Percentiles rank a stretch among this genome's conserved stretches.
These are phyloP conservation scores for Hypoxylon rubiginosum DNA, from an alignment of 2,329 filamentous ascomycete species.

Conservation along the genomic window DNA sequence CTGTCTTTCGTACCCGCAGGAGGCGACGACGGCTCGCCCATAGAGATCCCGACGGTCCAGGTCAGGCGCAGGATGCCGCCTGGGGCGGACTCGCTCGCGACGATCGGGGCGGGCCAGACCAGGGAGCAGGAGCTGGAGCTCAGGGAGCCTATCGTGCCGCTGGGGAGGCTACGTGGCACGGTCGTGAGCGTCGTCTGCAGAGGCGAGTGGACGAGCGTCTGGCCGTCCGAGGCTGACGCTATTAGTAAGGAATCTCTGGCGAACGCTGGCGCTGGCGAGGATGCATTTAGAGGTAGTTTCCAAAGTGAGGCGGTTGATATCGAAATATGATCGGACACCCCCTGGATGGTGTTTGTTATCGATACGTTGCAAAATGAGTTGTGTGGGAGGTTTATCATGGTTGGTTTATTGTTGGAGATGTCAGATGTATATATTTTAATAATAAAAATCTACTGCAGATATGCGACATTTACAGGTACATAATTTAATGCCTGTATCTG, in stretches of 20 bases:
- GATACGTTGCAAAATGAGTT: neutral
- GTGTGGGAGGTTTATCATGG: neutral
- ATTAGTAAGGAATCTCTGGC: constrained; percentile 41
- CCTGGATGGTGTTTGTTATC: neutral
- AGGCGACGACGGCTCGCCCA: constrained; percentile 46
- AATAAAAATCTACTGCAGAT: neutral
- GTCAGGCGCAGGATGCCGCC: constrained; percentile 60
- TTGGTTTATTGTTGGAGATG: too few relatives aligned
- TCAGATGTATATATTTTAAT: neutral
- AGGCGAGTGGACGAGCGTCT: constrained; percentile 58
- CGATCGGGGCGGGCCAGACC: constrained; percentile 56
- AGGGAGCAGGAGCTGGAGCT: constrained; percentile 54
- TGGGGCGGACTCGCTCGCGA: constrained; percentile 54
- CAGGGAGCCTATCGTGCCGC: constrained; percentile 54
- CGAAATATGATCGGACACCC: constrained; percentile 37
- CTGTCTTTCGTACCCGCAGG: constrained; percentile 56
- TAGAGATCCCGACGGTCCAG: constrained; percentile 56
- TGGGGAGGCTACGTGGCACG: constrained; percentile 51
- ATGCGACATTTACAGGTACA: neutral
- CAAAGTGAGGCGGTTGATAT: constrained; percentile 46
- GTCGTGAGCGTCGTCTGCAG: constrained; percentile 52
- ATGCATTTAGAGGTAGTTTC: constrained; percentile 43
- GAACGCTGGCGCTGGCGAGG: constrained; percentile 41
- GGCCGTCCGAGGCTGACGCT: constrained; percentile 48
- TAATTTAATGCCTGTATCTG: neutral